Conservation (phyloP, 768 basidiomycete genomes). For the Podaxis pistillaris region DNA sequence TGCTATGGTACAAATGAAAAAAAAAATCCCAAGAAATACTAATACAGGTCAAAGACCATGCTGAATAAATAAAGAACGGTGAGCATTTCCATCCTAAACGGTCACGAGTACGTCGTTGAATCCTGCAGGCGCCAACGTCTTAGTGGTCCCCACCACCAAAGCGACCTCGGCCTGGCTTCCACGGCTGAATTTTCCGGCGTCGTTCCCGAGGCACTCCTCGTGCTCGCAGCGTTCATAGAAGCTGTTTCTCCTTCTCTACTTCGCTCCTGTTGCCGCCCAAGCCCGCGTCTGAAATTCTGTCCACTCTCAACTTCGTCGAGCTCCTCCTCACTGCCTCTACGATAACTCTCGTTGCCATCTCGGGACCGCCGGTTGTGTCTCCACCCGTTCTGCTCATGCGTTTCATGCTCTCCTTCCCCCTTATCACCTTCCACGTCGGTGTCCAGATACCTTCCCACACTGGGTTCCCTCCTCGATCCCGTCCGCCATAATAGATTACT, state of each 20-base stretch:
- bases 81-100: neutral
- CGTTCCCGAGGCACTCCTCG: slow-evolving; percentile 3
- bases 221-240: neutral
- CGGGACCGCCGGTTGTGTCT: neutral
- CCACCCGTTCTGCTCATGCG: slow-evolving; percentile 15
- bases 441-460: slow-evolving; percentile 3
- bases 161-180: slow-evolving; percentile 32
- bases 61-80: neutral
- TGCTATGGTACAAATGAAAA: neutral
- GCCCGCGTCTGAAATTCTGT: neutral
- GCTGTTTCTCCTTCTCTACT: neutral
- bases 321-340: slow-evolving; percentile 13
- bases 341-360: neutral
- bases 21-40: neutral
- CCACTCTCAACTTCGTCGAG: neutral
- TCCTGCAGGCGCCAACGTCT: slow-evolving; percentile 75
- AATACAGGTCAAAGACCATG: neutral
- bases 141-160: slow-evolving; percentile 85
- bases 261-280: neutral
- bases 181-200: slow-evolving; percentile 13
- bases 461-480: slow-evolving; percentile 19
- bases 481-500: slow-evolving; percentile 14
- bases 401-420: slow-evolving; percentile 22
- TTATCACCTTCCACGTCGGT: slow-evolving; percentile 21
- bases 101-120: slow-evolving; percentile 60